Evolutionary conservation across 1,139 yeast species (phyloP), one percentile per base, ranked within the genome.

Genomic region (Taphrina populina): DNA sequence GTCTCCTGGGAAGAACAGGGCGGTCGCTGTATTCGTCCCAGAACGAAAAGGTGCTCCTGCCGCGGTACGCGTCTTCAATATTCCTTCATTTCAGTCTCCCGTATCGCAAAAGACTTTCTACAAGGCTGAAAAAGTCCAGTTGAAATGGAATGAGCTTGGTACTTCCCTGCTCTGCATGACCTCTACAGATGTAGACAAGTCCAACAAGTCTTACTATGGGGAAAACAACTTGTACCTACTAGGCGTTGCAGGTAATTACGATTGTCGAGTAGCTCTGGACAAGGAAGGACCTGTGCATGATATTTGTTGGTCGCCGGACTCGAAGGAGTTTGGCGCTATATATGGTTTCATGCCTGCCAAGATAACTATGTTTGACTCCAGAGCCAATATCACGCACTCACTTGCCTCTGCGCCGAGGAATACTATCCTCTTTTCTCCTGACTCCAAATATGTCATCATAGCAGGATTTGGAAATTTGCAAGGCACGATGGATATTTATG

Each of bases 401-500:
- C 77, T 94, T 67, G 92, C 96, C 33, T 82, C 86, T 33, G 87
- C 88, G 36, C 86, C 96, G 56, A 82, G 95, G 69, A 94, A 94
- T 71, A 87, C 96, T 29, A 81, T 94, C 63, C 73, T 84, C 64
- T 94, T 87, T 69, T 88, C 97, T 19, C 98, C 98, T 13, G 95
- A 90, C 67, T 96, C 95, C 35, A 80, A 88, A 64, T 92, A 82
- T 67, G 83, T 94, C 52, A 76, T 92, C 61, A 92, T 88, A 61
- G 97, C 96, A 2, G 99, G 99, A 6, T 94, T 94, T 70, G 99
- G 99, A 65, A 94, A 94, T 71, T 79, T 94, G 70, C 97, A 90
- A 73, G 99, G 99, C 60, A 82, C 92, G 8, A 95, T 94, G 61
- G 97, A 94, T 68, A 84, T 94, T 60, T 84, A 90, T 68, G 98